Conservation (phyloP, 768 basidiomycete species). For the Pleurotus citrinopileatus region DNA sequence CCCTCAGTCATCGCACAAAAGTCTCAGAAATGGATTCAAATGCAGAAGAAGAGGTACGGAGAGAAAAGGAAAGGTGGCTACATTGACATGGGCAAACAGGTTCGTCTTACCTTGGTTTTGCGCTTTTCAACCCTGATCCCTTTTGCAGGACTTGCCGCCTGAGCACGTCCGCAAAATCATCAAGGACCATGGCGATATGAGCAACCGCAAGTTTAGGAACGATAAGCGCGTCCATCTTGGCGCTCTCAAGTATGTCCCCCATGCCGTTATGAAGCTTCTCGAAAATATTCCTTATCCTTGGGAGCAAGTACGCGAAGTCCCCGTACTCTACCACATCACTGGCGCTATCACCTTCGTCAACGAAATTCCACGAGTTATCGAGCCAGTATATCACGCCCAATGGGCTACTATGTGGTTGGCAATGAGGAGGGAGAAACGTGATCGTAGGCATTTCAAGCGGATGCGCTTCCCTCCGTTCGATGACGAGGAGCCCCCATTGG, state of each 20-base stretch:
- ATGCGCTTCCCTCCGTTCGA: slow-evolving; percentile 99
- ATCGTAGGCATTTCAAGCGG: slow-evolving; percentile 98
- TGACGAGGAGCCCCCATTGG: slow-evolving; percentile 97
- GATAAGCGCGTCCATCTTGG: slow-evolving; percentile 99
- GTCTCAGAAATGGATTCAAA: slow-evolving; percentile 93
- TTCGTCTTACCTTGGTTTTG: slow-evolving; percentile 24
- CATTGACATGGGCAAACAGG: slow-evolving; percentile 92
- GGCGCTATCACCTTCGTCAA: slow-evolving; percentile 99
- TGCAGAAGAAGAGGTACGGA: slow-evolving; percentile 91
- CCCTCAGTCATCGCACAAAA: slow-evolving; percentile 74
- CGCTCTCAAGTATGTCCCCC: slow-evolving; percentile 97
- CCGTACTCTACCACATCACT: slow-evolving; percentile 97
- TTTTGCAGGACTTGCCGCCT: slow-evolving; percentile 80
- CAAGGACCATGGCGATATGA: slow-evolving; percentile 99
- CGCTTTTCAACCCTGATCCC: slow-evolving; percentile 19
- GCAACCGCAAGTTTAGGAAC: slow-evolving; percentile 97
- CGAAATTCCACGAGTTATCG: slow-evolving; percentile 94
- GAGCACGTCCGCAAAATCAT: slow-evolving; percentile 99
- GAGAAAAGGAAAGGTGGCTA: slow-evolving; percentile 88
- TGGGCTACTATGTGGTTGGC: slow-evolving; percentile 99
- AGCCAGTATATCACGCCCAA: slow-evolving; percentile 97
- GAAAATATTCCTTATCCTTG: slow-evolving; percentile 98
- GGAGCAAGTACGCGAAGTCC: slow-evolving; percentile 99
- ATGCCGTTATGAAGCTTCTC: slow-evolving; percentile 98
- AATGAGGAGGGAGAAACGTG: slow-evolving; percentile 97